phyloP scores from a whole-genome alignment of 73 alveolate genomes.

The Paramecium sonneborni region DNA sequence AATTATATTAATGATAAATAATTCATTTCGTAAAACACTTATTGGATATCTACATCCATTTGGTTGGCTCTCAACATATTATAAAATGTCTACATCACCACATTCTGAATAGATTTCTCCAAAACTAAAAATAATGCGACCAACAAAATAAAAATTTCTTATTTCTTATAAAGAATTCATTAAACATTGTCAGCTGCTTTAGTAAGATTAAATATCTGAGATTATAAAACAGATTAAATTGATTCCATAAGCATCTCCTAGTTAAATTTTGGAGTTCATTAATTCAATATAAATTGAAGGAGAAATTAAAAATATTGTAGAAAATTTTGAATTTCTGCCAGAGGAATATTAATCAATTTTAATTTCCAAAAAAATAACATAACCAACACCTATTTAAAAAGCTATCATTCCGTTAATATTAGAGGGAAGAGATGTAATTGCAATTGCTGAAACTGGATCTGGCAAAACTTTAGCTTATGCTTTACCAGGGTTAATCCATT shows the following conservation, averaged over 20 bases:
- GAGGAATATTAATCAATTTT: background rate
- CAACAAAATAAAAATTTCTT: background rate
- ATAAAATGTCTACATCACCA: background rate
- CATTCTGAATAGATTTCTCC: background rate
- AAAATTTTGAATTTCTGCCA: background rate
- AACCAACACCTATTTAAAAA: constrained; percentile 53
- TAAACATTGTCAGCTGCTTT: background rate
- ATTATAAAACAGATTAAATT: background rate
- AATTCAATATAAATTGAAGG: background rate
- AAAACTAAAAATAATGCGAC: background rate
- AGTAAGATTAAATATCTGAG: background rate
- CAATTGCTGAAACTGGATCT: constrained; percentile 89
- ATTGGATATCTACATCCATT: background rate
- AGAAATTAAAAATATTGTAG: background rate
- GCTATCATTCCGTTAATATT: constrained; percentile 29
- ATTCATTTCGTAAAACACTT: background rate
- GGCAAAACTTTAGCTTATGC: constrained; percentile 93
- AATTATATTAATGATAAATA: background rate
- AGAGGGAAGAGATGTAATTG: constrained; percentile 81
- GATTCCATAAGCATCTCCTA: background rate
- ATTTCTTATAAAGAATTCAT: background rate
- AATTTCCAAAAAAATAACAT: constrained; percentile 59
- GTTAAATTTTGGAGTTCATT: background rate
- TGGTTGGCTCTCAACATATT: background rate
- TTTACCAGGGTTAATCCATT: constrained; percentile 81